phyloP scores from a whole-genome alignment of 257 asterid genomes.

The Nicotiana tabacum region DNA sequence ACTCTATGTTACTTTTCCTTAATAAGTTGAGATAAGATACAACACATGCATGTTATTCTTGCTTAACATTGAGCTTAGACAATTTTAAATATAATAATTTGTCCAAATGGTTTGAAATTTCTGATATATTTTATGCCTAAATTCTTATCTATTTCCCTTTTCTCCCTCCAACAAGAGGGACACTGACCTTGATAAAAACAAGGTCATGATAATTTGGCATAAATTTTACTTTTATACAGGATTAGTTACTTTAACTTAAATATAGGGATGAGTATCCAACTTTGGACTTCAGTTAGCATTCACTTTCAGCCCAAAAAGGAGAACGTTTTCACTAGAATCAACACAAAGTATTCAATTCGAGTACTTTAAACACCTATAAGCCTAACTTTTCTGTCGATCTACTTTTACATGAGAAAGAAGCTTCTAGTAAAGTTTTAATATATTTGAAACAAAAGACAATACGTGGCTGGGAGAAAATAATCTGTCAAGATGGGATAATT shows the following conservation, averaged over 20 bases:
- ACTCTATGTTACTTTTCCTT: background rate
- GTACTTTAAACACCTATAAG: no score
- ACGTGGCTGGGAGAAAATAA: no score
- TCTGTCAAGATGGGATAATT: no score
- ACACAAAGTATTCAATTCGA: background rate
- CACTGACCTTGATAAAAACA: background rate
- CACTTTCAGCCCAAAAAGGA: background rate
- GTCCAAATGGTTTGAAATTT: background rate
- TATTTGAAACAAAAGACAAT: no score
- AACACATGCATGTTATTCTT: background rate
- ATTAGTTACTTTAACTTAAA: no score
- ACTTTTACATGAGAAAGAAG: no score
- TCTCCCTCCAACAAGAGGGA: background rate
- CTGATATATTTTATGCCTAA: background rate
- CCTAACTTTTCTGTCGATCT: no score
- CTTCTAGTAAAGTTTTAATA: no score
- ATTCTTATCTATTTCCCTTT: background rate
- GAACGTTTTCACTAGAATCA: background rate
- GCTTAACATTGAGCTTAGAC: background rate
- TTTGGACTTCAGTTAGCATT: background rate
- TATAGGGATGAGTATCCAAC: background rate
- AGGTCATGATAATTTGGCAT: background rate
- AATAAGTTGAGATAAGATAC: background rate
- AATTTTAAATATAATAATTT: background rate
- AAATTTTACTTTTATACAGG: no score